Conservation (phyloP, 2,329 filamentous ascomycete species). For the Aspergillus sp. region DNA sequence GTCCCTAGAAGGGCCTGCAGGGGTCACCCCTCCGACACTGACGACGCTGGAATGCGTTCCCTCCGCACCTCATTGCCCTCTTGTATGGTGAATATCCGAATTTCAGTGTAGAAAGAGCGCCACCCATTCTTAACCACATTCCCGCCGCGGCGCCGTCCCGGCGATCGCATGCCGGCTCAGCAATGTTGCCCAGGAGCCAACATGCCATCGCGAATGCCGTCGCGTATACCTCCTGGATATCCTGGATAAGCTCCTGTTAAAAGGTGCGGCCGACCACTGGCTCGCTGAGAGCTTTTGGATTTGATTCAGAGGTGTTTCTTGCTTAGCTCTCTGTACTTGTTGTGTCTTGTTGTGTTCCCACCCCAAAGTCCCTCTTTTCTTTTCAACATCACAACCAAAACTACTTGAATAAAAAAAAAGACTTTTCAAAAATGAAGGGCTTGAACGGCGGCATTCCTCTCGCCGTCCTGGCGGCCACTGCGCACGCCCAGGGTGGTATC, state of each 20-base stretch:
- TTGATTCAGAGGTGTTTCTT: not conserved
- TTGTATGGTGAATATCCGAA: too few relatives aligned
- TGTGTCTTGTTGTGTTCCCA: slow-evolving; percentile 9
- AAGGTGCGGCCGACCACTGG: slow-evolving; percentile 13
- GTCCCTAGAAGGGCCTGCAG: too few relatives aligned
- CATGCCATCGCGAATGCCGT: slow-evolving; percentile 8
- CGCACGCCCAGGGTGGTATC: slow-evolving; percentile 20
- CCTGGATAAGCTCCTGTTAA: slow-evolving; percentile 12
- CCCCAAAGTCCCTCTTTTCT: slow-evolving; percentile 18
- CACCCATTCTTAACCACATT: slow-evolving; percentile 21
- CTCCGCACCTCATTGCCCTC: too few relatives aligned
- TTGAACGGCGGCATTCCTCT: slow-evolving; percentile 36
- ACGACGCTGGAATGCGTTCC: too few relatives aligned
- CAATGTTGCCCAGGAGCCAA: not conserved
- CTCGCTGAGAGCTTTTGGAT: not conserved
- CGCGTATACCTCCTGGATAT: not conserved
- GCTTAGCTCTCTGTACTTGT: slow-evolving; percentile 5
- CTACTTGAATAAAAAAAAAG: too few relatives aligned
- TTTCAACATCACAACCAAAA: not conserved
- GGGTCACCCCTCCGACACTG: too few relatives aligned
- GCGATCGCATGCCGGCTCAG: slow-evolving; percentile 12
- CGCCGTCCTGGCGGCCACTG: slow-evolving; percentile 35
- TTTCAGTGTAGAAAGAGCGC: not conserved
- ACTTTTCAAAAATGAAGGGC: slow-evolving; percentile 31
- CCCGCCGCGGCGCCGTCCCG: slow-evolving; percentile 5